phyloP scores from a whole-genome alignment of 208 protist genomes.

The Leishmania lainsoni region DNA sequence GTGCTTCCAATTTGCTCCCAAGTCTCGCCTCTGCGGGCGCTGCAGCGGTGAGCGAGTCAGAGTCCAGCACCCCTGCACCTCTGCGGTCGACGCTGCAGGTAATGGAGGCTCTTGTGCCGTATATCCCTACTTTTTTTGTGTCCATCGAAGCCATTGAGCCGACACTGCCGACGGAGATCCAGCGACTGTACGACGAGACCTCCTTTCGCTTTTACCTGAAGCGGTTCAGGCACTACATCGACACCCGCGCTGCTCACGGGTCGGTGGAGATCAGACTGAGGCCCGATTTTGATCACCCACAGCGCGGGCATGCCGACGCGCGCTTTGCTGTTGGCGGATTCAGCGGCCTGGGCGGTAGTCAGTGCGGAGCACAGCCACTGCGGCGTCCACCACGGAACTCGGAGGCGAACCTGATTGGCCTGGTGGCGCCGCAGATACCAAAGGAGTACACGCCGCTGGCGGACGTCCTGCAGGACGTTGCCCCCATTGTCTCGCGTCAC shows the following conservation, averaged over 20 bases:
- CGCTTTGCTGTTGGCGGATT: constrained; percentile 32
- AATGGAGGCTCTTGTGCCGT: constrained; percentile 68
- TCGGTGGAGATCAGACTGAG: constrained; percentile 63
- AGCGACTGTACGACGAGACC: constrained; percentile 54
- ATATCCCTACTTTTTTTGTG: constrained; percentile 86
- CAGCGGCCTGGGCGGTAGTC: constrained; percentile 8
- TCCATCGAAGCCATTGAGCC: constrained; percentile 47
- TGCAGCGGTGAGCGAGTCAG: neutral
- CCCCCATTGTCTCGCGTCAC: constrained; percentile 78
- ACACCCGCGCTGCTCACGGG: constrained; percentile 55
- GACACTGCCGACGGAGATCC: constrained; percentile 50
- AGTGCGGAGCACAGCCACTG: constrained; percentile 12
- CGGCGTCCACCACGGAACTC: constrained; percentile 74
- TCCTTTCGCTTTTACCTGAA: constrained; percentile 68
- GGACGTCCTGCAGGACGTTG: constrained; percentile 76
- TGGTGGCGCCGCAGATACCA: constrained; percentile 68
- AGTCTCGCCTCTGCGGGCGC: neutral
- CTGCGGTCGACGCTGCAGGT: constrained; percentile 50
- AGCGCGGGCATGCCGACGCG: constrained; percentile 62
- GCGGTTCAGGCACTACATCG: constrained; percentile 80
- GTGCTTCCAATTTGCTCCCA: neutral
- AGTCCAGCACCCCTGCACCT: neutral
- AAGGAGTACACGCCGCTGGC: constrained; percentile 63
- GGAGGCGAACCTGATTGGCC: constrained; percentile 72
- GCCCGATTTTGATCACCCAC: constrained; percentile 69